Evolutionary conservation across 768 basidiomycete genomes (phyloP).

Genomic region (Podaxis mareebaensis): DNA sequence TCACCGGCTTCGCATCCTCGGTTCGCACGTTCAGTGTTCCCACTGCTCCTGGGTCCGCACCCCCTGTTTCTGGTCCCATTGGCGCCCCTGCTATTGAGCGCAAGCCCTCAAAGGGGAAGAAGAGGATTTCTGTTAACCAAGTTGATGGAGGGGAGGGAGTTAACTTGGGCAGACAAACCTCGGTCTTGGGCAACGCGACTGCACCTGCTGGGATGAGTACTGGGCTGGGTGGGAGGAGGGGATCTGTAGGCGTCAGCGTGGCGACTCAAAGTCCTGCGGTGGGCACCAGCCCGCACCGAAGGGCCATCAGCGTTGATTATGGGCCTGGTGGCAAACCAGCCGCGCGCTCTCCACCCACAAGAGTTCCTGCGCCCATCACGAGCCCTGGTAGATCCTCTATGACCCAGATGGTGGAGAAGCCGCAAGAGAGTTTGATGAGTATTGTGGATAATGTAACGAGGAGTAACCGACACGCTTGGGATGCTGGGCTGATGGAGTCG

Average conservation of each 20-base stretch:
- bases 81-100: background rate
- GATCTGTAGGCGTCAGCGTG: constrained; percentile 9
- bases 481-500: constrained; percentile 23
- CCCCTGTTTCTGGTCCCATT: background rate
- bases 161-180: background rate
- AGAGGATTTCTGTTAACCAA: background rate
- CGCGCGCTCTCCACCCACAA: background rate
- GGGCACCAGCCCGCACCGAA: background rate
- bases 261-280: constrained; percentile 6
- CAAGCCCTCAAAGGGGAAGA: background rate
- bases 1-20: background rate
- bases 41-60: background rate
- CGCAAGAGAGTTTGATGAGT: constrained; percentile 53
- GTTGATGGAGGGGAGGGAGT: background rate
- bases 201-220: constrained; percentile 3
- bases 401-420: background rate
- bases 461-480: constrained; percentile 27
- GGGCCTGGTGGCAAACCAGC: background rate
- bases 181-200: background rate
- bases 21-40: background rate
- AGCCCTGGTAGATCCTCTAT: constrained; percentile 4
- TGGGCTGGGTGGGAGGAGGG: constrained; percentile 3
- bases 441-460: constrained; percentile 64
- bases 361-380: background rate
- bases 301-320: constrained; percentile 4